These are phyloP conservation scores for Neurospora terricola DNA, from an alignment of 495 filamentous ascomycete species.

Conservation along the genomic window DNA sequence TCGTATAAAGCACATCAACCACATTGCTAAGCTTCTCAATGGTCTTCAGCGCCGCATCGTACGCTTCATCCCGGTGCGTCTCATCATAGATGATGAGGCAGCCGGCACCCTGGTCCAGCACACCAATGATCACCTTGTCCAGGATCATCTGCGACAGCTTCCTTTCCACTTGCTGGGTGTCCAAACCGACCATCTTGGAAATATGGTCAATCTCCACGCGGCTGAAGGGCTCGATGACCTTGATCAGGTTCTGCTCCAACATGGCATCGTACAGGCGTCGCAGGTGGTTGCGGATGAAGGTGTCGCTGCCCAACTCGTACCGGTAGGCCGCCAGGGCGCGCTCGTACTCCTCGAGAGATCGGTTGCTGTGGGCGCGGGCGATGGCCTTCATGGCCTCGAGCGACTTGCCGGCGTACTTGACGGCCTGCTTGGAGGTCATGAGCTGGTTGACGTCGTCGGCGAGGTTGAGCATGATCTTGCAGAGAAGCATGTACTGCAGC, in stretches of 20 bases:
- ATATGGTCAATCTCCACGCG: conserved; percentile 94
- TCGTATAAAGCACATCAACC: conserved; percentile 93
- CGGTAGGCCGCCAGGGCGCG: conserved; percentile 79
- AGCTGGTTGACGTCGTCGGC: conserved; percentile 90
- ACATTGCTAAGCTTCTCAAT: conserved; percentile 97
- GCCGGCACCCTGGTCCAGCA: conserved; percentile 93
- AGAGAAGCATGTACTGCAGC: conserved; percentile 98
- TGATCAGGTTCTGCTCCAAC: conserved; percentile 97
- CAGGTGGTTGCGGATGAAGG: conserved; percentile 92
- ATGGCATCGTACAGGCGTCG: conserved; percentile 93
- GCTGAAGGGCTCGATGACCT: conserved; percentile 97
- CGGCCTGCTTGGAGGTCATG: conserved; percentile 87
- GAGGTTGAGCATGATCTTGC: conserved; percentile 98
- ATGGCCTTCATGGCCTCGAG: conserved; percentile 99
- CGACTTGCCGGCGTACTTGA: conserved; percentile 87
- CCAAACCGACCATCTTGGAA: conserved; percentile 91
- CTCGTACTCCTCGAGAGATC: conserved; percentile 93
- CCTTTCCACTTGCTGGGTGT: conserved; percentile 92
- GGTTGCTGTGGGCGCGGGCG: conserved; percentile 86
- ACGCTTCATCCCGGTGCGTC: conserved; percentile 82
- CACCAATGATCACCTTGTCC: conserved; percentile 95
- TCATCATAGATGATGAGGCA: conserved; percentile 97
- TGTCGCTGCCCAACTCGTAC: conserved; percentile 82
- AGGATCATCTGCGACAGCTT: conserved; percentile 99
- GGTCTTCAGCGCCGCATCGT: conserved; percentile 87